Percentiles rank a stretch among this genome's conserved stretches.
Conservation (phyloP, 2,329 filamentous ascomycete genomes). For the Ascomycota sp. region DNA sequence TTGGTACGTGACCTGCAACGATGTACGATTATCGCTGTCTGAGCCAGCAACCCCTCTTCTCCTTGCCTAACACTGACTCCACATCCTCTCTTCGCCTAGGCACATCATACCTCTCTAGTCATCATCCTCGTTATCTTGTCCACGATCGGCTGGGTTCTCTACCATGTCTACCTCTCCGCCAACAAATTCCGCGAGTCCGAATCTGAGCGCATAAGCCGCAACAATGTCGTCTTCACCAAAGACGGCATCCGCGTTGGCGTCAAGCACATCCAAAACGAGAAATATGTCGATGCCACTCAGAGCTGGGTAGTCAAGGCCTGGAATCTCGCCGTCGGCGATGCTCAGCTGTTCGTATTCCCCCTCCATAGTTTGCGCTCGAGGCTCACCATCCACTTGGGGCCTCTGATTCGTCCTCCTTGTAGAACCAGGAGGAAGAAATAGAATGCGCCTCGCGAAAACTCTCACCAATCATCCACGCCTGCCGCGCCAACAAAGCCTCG, state of each 20-base stretch:
- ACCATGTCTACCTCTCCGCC: slow-evolving; percentile 51
- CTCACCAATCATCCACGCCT: no score
- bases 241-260: slow-evolving; percentile 55
- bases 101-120: slow-evolving; percentile 46
- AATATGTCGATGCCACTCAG: slow-evolving; percentile 56
- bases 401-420: no score
- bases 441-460: no score
- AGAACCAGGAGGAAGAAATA: slow-evolving; percentile 1
- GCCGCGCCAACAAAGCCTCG: no score
- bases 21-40: no score
- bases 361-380: no score
- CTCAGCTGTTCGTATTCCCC: slow-evolving; percentile 5
- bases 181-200: slow-evolving; percentile 45
- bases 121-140: slow-evolving; percentile 38
- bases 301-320: slow-evolving; percentile 45
- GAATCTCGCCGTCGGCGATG: slow-evolving; percentile 26
- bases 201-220: slow-evolving; percentile 50
- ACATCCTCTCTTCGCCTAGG: slow-evolving; percentile 13
- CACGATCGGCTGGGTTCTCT: slow-evolving; percentile 42
- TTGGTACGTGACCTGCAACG: no score
- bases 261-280: slow-evolving; percentile 46
- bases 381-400: no score
- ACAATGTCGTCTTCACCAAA: slow-evolving; percentile 56
- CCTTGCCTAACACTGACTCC: no score
- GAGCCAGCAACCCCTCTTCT: no score